Evolutionary conservation across 192 early-diverging fungal genomes (phyloP).

Genomic region (Phlyctochytrium planicorne): DNA sequence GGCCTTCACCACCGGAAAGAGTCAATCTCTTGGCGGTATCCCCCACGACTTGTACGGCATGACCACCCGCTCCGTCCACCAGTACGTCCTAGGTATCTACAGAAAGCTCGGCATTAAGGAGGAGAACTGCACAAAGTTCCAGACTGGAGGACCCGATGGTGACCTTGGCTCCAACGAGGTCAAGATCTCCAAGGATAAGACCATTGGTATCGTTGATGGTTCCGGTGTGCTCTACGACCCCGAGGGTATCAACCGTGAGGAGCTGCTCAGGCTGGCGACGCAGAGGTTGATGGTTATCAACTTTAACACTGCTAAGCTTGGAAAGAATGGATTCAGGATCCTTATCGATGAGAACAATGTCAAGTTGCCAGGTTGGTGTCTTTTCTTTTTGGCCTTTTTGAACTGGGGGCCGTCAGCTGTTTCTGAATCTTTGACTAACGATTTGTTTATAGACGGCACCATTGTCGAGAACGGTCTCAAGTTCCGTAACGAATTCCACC

Average conservation of each 20-base stretch:
- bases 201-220: constrained; percentile 95
- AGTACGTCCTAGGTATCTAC: constrained; percentile 98
- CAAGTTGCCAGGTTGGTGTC: constrained; percentile 61
- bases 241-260: constrained; percentile 85
- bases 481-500: constrained; percentile 98
- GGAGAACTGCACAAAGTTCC: constrained; percentile 82
- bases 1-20: constrained; percentile 99
- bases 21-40: constrained; percentile 89
- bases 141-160: constrained; percentile 98
- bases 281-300: constrained; percentile 83
- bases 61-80: constrained; percentile 98
- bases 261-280: constrained; percentile 83
- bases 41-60: constrained; percentile 97
- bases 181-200: constrained; percentile 97
- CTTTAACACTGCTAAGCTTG: constrained; percentile 83
- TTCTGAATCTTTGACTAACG: constrained; percentile 18
- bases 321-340: constrained; percentile 88
- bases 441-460: constrained; percentile 59
- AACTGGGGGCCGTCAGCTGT: neutral
- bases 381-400: constrained; percentile 9
- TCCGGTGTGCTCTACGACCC: constrained; percentile 94
- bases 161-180: constrained; percentile 99
- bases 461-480: constrained; percentile 84
- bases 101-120: constrained; percentile 70
- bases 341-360: constrained; percentile 91